Base-by-base conservation (phyloP, 805 yeast genomes). In the Candida pini region DNA sequence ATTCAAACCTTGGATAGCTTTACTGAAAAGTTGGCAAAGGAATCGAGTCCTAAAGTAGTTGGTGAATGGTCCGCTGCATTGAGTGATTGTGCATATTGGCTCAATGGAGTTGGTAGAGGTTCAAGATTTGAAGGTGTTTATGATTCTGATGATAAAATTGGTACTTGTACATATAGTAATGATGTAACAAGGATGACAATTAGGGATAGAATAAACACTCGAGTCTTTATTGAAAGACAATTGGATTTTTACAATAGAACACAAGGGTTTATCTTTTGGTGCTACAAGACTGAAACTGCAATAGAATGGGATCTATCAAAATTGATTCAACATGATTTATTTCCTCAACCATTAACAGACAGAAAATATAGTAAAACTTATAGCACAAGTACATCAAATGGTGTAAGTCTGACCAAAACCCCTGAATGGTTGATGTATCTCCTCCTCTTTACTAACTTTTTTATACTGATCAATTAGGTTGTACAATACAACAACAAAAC, bases 21-120 rank as follows among this genome's bases (percentile, higher is more conserved):
- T 60, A 82, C 79, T 27, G 31, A 48, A 13, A 57, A 59, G 33
- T 54, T 71, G n/a, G 28, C 47, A 12, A 15, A 62, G 26, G 68
- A 68, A 33, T 54, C 60, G 26, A 64, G 64, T 18, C 75, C 75
- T 21, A 72, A 76, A 4, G 64, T 81, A 6, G 73, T 77, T 26
- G 85, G 87, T 4, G 87, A 80, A 56, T 80, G 80, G 79, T 69
- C 78, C 15, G 85, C 78, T 15, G 86, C 81, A 6, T 62, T 80
- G 30, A 79, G 85, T 1, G 88, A 80, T 49, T 79, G 86, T 56
- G 75, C 83, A 4, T 64, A 62, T 17, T 80, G 84, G 85, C 54
- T 80, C 34, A 80, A 79, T 47, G 86, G 86, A 33, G 76, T 77
- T 12, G 80, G 80, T 4, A 59, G 74, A 18, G 84, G 84, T n/a